Conservation (phyloP, 805 yeast genomes). For the Schwanniomyces pseudopolymorphus region DNA sequence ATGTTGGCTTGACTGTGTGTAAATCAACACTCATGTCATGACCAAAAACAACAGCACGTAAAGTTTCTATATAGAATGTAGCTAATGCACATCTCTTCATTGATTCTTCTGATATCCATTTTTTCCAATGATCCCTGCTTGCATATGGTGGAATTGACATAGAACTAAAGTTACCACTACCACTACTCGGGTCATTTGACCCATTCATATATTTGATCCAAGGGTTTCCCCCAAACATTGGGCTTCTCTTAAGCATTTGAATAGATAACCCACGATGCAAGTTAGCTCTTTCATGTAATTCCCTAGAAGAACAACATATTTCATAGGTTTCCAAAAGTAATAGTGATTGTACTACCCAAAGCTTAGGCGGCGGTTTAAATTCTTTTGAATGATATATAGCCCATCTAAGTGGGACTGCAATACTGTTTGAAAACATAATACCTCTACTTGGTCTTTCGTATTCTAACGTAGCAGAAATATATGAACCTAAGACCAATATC, state of each 20-base stretch:
- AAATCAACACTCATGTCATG: slow-evolving; percentile 13
- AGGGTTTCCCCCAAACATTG: slow-evolving; percentile 42
- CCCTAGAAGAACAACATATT: slow-evolving; percentile 61
- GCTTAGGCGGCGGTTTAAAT: slow-evolving; percentile 70
- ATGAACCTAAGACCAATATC: slow-evolving; percentile 59
- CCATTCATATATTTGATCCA: no score
- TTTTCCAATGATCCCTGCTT: no score
- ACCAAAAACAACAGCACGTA: slow-evolving; percentile 25
- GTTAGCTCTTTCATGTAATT: slow-evolving; percentile 73
- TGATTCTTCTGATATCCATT: slow-evolving; percentile 34
- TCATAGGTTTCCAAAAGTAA: slow-evolving; percentile 71
- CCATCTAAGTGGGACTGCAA: slow-evolving; percentile 66
- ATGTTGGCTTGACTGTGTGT: slow-evolving; percentile 22
- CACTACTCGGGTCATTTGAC: no score
- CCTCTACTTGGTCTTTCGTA: no score
- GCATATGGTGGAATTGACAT: no score
- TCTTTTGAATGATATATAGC: slow-evolving; percentile 63
- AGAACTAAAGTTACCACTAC: no score
- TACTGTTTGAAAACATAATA: no score
- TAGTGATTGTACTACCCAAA: slow-evolving; percentile 73
- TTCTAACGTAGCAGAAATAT: no score
- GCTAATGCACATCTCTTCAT: slow-evolving; percentile 36
- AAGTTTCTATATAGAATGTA: slow-evolving; percentile 31
- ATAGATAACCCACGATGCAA: slow-evolving; percentile 73
- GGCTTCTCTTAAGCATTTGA: slow-evolving; percentile 24